phyloP scores from a whole-genome alignment of 306 rosid genomes.

The Fragaria iinumae region DNA sequence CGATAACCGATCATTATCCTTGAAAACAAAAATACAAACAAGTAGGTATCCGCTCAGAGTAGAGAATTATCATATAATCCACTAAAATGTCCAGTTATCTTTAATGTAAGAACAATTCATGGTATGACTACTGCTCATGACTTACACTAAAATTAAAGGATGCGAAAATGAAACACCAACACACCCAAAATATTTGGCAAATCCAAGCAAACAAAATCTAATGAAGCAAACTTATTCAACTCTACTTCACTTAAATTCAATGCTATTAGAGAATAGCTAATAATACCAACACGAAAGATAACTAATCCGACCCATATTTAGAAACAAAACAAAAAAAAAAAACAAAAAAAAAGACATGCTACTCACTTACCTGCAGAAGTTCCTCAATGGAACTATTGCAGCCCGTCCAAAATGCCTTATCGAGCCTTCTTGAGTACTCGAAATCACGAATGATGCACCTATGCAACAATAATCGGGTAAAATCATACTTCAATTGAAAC shows the following conservation, averaged over 20 bases:
- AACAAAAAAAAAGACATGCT: not conserved
- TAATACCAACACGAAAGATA: not conserved
- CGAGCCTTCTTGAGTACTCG: not conserved
- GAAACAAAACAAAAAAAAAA: not conserved
- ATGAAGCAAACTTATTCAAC: not conserved
- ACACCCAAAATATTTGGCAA: not conserved
- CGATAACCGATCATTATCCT: not conserved
- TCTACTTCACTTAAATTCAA: not conserved
- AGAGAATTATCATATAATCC: not conserved
- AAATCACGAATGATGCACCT: conserved; percentile 1
- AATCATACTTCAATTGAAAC: not conserved
- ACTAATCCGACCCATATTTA: not conserved
- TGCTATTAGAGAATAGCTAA: not conserved
- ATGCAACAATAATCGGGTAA: not conserved
- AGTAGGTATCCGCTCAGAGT: not conserved
- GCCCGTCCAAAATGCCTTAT: not conserved
- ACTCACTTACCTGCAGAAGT: not conserved
- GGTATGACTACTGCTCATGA: not conserved
- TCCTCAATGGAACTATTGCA: not conserved
- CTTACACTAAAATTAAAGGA: not conserved
- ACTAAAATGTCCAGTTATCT: not conserved
- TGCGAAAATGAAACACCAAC: not conserved
- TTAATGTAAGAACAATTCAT: not conserved
- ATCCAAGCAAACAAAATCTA: not conserved
- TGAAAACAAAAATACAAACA: not conserved